Base-by-base conservation (phyloP, 345 rosid species). In the Linum trigynum region DNA sequence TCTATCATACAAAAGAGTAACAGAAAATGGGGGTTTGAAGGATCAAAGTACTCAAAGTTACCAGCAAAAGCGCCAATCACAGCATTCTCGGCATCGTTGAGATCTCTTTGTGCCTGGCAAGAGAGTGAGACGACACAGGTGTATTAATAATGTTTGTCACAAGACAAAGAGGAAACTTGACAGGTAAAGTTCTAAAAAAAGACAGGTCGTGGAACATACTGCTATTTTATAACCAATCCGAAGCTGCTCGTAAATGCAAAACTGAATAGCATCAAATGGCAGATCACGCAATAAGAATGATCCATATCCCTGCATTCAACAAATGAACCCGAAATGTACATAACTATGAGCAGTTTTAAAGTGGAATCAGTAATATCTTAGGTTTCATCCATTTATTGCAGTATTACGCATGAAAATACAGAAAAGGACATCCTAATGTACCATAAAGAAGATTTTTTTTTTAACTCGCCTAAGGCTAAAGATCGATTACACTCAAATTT, bases 191-290 rank as follows among this genome's bases (percentile, higher is more conserved):
- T 60, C 32, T 23, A 23, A 23, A 23, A 23, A 23, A 55, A 14
- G 16, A 23, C n/a, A 3, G 3, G 15, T 45, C 39, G n/a, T 55
- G 77, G 75, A 69, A 64, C 83, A 82, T 84, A 88, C 98, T 39
- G 85, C 95, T 23, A 57, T 80, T 69, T 83, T 94, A 75, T 90
- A 94, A 50, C 95, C 96, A 67, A 94, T 73, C 65, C 95, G 84
- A 57, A 94, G 83, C 80, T 94, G 97, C 84, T 94, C 97, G 45
- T 94, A 94, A 72, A 90, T 81, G 78, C 97, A 94, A 78, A 94
- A 94, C 71, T 94, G 97, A 72, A 88, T 81, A 48, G 96, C 99
- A 78, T 94, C 99, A 80, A 94, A 94, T 35, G 96, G 96, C 76
- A 94, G 82, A 81, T 94, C 99, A 72, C 95, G 80, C 80, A 94